phyloP scores from a whole-genome alignment of 257 asterid species.

The Solanum piurae region DNA sequence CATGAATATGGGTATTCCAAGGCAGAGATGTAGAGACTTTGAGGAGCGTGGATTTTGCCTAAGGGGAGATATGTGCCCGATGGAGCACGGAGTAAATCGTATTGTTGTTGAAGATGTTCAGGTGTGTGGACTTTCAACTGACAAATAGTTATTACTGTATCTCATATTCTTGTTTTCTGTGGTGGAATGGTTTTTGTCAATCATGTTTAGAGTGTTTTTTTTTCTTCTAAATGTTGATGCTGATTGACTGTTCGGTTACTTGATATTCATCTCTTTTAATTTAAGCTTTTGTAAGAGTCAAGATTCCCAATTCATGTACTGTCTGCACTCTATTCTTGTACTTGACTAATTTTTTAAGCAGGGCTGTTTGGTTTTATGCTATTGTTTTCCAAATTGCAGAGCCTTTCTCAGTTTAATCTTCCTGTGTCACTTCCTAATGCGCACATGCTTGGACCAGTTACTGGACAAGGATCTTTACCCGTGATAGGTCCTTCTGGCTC shows the following conservation, averaged over 20 bases:
- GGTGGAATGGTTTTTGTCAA: background rate
- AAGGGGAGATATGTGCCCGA: slow-evolving; percentile 97
- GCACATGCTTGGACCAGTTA: slow-evolving; percentile 21
- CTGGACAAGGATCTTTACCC: slow-evolving; percentile 37
- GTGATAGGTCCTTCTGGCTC: slow-evolving; percentile 30
- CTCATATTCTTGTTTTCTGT: background rate
- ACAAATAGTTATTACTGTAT: background rate
- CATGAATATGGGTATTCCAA: slow-evolving; percentile 33
- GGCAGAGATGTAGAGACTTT: slow-evolving; percentile 89
- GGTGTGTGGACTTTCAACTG: slow-evolving; percentile 29
- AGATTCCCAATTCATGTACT: background rate
- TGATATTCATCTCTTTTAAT: background rate
- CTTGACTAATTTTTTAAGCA: background rate
- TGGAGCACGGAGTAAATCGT: slow-evolving; percentile 97
- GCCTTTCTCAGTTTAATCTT: slow-evolving; percentile 36
- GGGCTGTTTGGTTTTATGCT: background rate
- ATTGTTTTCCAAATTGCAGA: slow-evolving; percentile 19
- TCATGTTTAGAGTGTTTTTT: background rate
- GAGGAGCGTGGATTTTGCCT: slow-evolving; percentile 99
- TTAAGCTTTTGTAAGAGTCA: background rate
- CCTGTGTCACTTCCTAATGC: slow-evolving; percentile 30
- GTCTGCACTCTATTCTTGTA: background rate
- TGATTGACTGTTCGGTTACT: background rate
- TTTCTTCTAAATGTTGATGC: background rate
- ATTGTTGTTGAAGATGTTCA: slow-evolving; percentile 98